Base-by-base conservation (phyloP, 495 filamentous ascomycete genomes). In the Xylaria castorea region DNA sequence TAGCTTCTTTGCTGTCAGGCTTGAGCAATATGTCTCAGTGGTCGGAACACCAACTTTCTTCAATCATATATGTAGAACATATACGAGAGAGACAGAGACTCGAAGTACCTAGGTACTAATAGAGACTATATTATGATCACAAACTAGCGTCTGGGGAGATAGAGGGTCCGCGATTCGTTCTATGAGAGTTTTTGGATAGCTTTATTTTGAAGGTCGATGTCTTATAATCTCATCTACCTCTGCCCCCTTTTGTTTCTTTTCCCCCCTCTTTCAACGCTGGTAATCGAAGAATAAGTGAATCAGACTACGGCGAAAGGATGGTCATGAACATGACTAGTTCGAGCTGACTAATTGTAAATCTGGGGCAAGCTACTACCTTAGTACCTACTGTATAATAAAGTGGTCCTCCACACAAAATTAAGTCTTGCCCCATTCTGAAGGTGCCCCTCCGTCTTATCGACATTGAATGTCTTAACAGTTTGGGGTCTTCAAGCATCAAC, bases 381-480 rank as follows among this genome's bases (percentile, higher is more conserved):
- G 36, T 38, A 8, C n/a, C n/a, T n/a, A n/a, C 36, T 42, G 11
- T 40, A n/a, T 20, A 7, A 7, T n/a, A 50, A 50, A n/a, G 46
- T 20, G 51, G 51, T 51, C 22, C 42, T 22, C 63, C 63, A 36
- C 30, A 66, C 4, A 68, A 68, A 68, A 48, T 25, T 36, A 62
- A 70, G 42, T 68, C 68, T 65, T 68, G 75, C 50, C 58, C 48
- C 55, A 46, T 62, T 57, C 55, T 9, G 25, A 20, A 46, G 66
- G 11, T 53, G 72, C 74, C 74, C 76, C 76, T 73, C 74, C 57
- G 68, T 57, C 38, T 70, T 76, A 62, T 72, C 55, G 55, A 74
- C 46, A 34, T 61, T 50, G 57, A 61, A 5, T 32, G 22, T 53
- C 60, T 66, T 71, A 22, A 70, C 12, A 36, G 27, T 53, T 64